Conservation (phyloP, 179 eudicot species). For the Spinacia oleracea region DNA sequence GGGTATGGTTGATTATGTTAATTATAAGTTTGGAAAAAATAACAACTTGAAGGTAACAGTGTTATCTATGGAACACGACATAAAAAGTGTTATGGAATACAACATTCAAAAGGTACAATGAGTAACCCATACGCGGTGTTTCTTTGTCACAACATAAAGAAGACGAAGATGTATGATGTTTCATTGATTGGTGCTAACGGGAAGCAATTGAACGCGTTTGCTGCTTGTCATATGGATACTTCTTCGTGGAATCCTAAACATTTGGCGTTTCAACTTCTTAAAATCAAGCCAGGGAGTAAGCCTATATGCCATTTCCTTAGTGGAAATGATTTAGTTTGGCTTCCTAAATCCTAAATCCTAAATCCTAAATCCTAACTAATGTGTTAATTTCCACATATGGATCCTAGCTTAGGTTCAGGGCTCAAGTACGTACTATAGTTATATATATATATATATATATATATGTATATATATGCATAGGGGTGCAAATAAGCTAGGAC, state of each 20-base stretch:
- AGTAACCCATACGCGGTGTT: not conserved
- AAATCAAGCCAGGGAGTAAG: not conserved
- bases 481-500: too few relatives aligned
- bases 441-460: too few relatives aligned
- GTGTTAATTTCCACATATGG: too few relatives aligned
- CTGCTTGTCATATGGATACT: not conserved
- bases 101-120: not conserved
- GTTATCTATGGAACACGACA: not conserved
- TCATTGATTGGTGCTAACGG: not conserved
- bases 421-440: too few relatives aligned
- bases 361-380: too few relatives aligned
- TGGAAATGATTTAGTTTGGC: not conserved
- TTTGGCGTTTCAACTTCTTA: not conserved
- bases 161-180: not conserved
- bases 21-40: not conserved
- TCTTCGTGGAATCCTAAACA: not conserved
- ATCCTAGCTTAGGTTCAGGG: too few relatives aligned
- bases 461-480: too few relatives aligned
- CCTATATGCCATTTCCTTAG: not conserved
- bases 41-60: too few relatives aligned
- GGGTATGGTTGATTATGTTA: not conserved
- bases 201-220: not conserved
- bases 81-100: not conserved
- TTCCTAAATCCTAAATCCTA: too few relatives aligned
- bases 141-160: slow-evolving; percentile 1